Base-by-base conservation (phyloP, 1,284 basidiomycete genomes). In the Moesziomyces sp. region DNA sequence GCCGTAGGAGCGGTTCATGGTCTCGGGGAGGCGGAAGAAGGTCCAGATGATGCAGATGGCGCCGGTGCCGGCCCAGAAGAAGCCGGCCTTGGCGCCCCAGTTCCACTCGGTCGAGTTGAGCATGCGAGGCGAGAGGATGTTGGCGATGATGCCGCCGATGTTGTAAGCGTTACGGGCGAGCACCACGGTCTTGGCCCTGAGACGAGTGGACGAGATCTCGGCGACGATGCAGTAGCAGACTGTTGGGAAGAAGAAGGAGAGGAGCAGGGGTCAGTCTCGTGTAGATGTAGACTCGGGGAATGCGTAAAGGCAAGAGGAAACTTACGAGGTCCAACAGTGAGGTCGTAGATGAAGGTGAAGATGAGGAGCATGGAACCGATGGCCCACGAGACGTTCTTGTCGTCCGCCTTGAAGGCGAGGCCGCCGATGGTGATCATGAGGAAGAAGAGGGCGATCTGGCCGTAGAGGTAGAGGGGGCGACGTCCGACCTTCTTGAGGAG, bases 131-230 rank as follows among this genome's bases (percentile, higher is more conserved):
- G 83, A 83, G 58, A 86, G 79, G 62, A 86, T 83, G 71, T 86
- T 87, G 74, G 86, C 84, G 46, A 83, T 73, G 59, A 78, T 61
- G 24, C 75, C 63, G 16, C 64, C 71, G 24, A 76, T 42, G 68
- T 86, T 85, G 83, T 87, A 87, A 5, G 82, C 69, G 59, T 85
- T 84, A 50, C 88, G 85, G 34, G 86, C 85, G 24, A 89, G 83
- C 0, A 86, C 88, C 66, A 88, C 85, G 2, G 87, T 87, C 83
- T 88, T 88, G 73, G 86, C 85, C 19, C 85, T 82, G 6, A 87
- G 83, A 24, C 86, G 84, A 19, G 86, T 85, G n/a, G 86, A 85
- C 0, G 85, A 82, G 45, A 87, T 79, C 58, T 88, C 87, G 18
- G 86, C 85, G 9, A 87, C 86, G 50, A 87, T 79, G 44, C 84